These are phyloP conservation scores for Metschnikowia rubicola DNA, from an alignment of 805 yeast species.

Conservation along the genomic window DNA sequence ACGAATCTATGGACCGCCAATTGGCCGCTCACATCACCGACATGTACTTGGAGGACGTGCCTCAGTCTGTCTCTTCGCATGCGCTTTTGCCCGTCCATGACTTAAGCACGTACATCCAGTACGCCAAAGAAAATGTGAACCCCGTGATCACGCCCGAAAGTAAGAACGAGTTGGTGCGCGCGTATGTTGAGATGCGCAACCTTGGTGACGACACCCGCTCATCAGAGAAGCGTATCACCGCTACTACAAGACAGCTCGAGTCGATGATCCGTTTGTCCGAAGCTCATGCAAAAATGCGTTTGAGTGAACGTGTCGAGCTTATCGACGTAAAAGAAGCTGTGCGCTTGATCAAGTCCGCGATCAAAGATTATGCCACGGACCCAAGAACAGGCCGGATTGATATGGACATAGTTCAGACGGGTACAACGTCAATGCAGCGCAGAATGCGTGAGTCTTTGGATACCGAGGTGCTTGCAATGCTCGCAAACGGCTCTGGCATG, in stretches of 20 bases:
- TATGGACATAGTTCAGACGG: constrained; percentile 96
- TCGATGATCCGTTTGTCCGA: constrained; percentile 92
- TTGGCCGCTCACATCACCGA: constrained; percentile 87
- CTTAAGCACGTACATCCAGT: constrained; percentile 83
- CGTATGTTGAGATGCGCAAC: constrained; percentile 91
- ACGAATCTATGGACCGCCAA: constrained; percentile 77
- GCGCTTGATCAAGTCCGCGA: constrained; percentile 86
- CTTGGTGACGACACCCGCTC: constrained; percentile 88
- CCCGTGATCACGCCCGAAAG: constrained; percentile 84
- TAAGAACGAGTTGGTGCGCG: constrained; percentile 76
- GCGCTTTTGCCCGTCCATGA: constrained; percentile 84
- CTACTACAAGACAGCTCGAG: constrained; percentile 95
- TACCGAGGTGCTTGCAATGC: constrained; percentile 52
- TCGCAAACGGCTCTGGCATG: constrained; percentile 51
- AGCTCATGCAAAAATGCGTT: constrained; percentile 96
- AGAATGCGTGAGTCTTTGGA: constrained; percentile 69
- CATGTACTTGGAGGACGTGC: constrained; percentile 86
- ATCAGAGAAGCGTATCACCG: constrained; percentile 88
- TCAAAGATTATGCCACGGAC: constrained; percentile 97
- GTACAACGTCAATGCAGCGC: constrained; percentile 85
- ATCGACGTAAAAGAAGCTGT: constrained; percentile 92
- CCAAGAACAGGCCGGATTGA: constrained; percentile 96
- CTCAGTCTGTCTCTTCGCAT: constrained; percentile 62
- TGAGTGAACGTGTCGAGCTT: constrained; percentile 65
- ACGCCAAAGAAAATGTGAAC: constrained; percentile 80